These are phyloP conservation scores for Coelastrella sp. DNA, from an alignment of 139 green algal species.

Conservation along the genomic window DNA sequence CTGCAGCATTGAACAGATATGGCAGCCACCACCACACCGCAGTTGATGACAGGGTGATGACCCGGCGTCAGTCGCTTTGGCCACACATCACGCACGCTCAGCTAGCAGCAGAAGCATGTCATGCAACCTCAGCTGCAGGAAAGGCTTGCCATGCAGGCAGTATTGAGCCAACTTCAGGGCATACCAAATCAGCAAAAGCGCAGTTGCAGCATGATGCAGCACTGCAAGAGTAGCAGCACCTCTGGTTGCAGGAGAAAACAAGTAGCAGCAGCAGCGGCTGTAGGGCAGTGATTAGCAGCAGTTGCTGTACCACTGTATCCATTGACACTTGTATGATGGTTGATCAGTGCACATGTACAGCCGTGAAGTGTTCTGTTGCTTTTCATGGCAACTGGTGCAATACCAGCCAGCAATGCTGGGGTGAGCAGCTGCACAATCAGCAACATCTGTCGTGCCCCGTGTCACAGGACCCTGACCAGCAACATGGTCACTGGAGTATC, in stretches of 20 bases:
- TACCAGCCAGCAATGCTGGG: neutral
- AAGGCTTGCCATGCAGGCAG: neutral
- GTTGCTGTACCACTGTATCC: too few relatives aligned
- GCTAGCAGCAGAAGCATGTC: neutral
- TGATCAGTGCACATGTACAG: neutral
- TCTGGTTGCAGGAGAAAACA: too few relatives aligned
- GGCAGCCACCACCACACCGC: neutral
- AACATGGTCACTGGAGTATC: conserved; percentile 96
- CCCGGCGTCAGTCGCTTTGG: too few relatives aligned
- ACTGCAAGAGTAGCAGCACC: too few relatives aligned
- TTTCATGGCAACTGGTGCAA: neutral
- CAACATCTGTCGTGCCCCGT: neutral
- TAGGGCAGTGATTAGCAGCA: too few relatives aligned
- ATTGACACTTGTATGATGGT: neutral
- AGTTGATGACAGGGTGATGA: neutral
- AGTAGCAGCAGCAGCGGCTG: too few relatives aligned
- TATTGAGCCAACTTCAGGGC: too few relatives aligned
- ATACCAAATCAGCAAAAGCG: too few relatives aligned
- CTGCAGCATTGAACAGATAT: neutral
- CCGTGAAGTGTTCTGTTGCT: neutral
- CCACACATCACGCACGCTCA: too few relatives aligned
- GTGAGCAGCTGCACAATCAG: neutral
- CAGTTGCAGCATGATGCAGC: too few relatives aligned
- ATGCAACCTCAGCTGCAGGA: neutral
- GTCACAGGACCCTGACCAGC: conserved; percentile 77